A percentile compares a stretch with the other conserved stretches of the same genome.
These are phyloP conservation scores for Diaporthe sp. DNA, from an alignment of 2,329 filamentous ascomycete genomes.

Conservation along the genomic window DNA sequence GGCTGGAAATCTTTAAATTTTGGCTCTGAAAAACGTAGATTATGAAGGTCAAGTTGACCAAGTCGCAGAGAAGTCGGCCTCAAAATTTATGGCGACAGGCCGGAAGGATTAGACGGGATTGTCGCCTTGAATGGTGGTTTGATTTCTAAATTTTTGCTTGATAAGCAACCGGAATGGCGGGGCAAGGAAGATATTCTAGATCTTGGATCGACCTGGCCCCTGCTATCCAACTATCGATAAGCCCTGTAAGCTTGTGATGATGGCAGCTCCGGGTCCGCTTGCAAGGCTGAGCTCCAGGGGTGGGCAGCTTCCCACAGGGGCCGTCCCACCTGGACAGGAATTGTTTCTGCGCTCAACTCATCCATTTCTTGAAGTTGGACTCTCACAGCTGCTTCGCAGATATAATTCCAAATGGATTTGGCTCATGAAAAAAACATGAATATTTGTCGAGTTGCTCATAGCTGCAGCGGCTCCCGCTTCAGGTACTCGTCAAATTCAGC, in stretches of 20 bases:
- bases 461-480: conserved; percentile 7
- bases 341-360: too few relatives aligned
- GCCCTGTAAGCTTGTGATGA: conserved; percentile 20
- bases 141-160: conserved; percentile 43
- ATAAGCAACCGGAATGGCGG: conserved; percentile 39
- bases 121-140: background rate
- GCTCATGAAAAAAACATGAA: background rate
- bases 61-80: background rate
- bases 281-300: background rate
- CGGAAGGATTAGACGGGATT: background rate
- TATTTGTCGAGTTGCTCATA: background rate
- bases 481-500: conserved; percentile 1
- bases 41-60: too few relatives aligned
- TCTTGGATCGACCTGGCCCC: conserved; percentile 7
- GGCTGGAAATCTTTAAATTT: background rate
- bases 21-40: background rate
- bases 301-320: background rate
- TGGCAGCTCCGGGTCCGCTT: conserved; percentile 10
- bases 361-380: background rate
- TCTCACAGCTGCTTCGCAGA: background rate
- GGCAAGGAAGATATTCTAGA: conserved; percentile 23
- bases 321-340: background rate
- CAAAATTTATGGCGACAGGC: conserved; percentile 13
- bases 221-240: conserved; percentile 25
- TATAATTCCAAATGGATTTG: accelerated